Evolutionary conservation across 257 asterid genomes (phyloP).

Genomic region (Salvia rosmarinus): DNA sequence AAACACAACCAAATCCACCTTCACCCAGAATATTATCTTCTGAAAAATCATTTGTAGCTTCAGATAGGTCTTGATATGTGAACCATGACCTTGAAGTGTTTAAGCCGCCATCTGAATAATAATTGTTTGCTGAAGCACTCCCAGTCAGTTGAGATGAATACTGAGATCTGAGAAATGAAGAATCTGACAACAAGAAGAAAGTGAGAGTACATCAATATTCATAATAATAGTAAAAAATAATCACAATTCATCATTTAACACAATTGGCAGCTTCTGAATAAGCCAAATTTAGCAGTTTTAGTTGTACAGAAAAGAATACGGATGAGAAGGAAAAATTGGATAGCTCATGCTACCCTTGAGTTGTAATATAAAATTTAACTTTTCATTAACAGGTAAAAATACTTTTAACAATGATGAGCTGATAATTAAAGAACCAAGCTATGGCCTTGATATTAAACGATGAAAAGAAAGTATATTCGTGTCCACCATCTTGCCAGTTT

Average conservation of each 20-base stretch:
- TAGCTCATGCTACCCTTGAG: not conserved
- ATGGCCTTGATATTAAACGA: slow-evolving; percentile 24
- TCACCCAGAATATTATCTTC: slow-evolving; percentile 63
- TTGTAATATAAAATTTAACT: not conserved
- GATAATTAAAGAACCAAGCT: slow-evolving; percentile 14
- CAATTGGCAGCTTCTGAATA: slow-evolving; percentile 2
- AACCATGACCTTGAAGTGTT: slow-evolving; percentile 75
- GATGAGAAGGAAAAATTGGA: not conserved
- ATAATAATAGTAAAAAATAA: not conserved
- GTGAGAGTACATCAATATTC: not conserved
- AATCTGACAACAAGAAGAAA: slow-evolving; percentile 48
- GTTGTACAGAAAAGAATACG: not conserved
- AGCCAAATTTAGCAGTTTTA: not conserved
- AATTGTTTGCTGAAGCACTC: slow-evolving; percentile 56
- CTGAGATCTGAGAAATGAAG: slow-evolving; percentile 65
- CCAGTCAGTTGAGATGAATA: slow-evolving; percentile 57
- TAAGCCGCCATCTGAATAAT: slow-evolving; percentile 62
- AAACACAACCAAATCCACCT: slow-evolving; percentile 92
- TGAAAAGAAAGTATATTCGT: not conserved
- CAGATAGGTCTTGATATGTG: slow-evolving; percentile 70
- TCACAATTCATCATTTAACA: not conserved
- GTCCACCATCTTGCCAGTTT: slow-evolving; percentile 1
- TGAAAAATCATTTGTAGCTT: slow-evolving; percentile 67
- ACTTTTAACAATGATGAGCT: slow-evolving; percentile 8
- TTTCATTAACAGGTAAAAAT: not conserved